A percentile compares a stretch with the other conserved stretches of the same genome.
phyloP scores from a whole-genome alignment of 257 asterid species.

The Forsythia suspensa region DNA sequence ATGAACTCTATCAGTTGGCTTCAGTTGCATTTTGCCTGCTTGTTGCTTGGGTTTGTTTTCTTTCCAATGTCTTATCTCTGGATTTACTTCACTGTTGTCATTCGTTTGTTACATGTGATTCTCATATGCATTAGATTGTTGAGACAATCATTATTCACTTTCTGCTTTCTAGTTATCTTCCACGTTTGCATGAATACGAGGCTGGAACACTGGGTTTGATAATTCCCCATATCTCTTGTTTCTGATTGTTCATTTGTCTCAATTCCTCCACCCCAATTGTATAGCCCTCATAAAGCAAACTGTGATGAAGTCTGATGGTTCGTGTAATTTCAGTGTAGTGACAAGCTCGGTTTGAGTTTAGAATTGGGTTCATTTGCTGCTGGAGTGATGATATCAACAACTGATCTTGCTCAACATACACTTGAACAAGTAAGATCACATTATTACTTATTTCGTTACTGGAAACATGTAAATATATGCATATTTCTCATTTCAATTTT shows the following conservation, averaged over 20 bases:
- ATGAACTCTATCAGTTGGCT: slow-evolving; percentile 95
- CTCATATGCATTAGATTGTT: too few relatives aligned
- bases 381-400: slow-evolving; percentile 98
- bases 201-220: too few relatives aligned
- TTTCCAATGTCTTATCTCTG: slow-evolving; percentile 17
- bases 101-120: not conserved
- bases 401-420: slow-evolving; percentile 97
- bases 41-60: slow-evolving; percentile 93
- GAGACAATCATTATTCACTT: too few relatives aligned
- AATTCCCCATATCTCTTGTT: not conserved
- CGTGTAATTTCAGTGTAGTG: slow-evolving; percentile 82
- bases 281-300: slow-evolving; percentile 7
- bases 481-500: not conserved
- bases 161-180: too few relatives aligned
- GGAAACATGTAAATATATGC: not conserved
- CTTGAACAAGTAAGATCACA: slow-evolving; percentile 76
- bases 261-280: not conserved
- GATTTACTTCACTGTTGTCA: not conserved
- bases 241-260: slow-evolving; percentile 5
- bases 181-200: too few relatives aligned
- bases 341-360: slow-evolving; percentile 94
- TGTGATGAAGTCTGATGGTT: slow-evolving; percentile 21
- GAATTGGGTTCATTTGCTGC: slow-evolving; percentile 99
- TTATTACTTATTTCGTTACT: slow-evolving; percentile 2
- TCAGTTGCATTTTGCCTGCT: slow-evolving; percentile 97